Evolutionary conservation across 805 yeast species (phyloP).

Genomic region (Brettanomyces bruxellensis): DNA sequence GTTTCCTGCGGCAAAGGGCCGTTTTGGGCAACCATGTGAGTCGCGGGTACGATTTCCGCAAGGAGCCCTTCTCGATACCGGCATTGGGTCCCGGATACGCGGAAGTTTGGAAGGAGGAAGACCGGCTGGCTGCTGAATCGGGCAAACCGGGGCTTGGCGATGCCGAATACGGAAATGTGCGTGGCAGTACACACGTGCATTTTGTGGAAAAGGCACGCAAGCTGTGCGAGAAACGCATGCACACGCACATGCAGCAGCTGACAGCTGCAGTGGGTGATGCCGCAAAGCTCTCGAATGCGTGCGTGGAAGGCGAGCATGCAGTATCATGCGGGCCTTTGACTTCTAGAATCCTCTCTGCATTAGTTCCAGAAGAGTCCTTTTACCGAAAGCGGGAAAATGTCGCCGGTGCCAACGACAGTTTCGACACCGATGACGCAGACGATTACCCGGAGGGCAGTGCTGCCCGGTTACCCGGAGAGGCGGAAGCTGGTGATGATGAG

Average conservation of each 20-base stretch:
- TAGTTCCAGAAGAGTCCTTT: slow-evolving; percentile 38
- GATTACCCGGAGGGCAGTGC: slow-evolving; percentile 10
- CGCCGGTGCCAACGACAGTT: slow-evolving; percentile 6
- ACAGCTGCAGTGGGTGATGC: slow-evolving; percentile 50
- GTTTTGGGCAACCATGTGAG: slow-evolving; percentile 34
- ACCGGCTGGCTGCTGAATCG: slow-evolving; percentile 18
- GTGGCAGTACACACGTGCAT: not conserved
- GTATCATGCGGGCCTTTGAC: slow-evolving; percentile 89
- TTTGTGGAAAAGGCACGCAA: not conserved
- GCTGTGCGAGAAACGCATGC: slow-evolving; percentile 12
- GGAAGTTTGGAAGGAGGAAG: slow-evolving; percentile 84
- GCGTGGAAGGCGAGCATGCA: slow-evolving; percentile 54
- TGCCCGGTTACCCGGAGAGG: slow-evolving; percentile 21
- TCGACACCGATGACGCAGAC: not conserved
- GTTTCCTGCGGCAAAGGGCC: slow-evolving; percentile 54
- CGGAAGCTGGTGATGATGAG: too few species aligned
- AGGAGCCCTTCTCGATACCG: slow-evolving; percentile 72
- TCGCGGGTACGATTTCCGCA: slow-evolving; percentile 50
- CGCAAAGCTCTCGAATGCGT: slow-evolving; percentile 48
- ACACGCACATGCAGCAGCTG: slow-evolving; percentile 12
- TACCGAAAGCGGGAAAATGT: slow-evolving; percentile 1
- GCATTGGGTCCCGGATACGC: slow-evolving; percentile 76
- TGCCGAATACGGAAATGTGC: not conserved
- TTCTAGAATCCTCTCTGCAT: slow-evolving; percentile 73
- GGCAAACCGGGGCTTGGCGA: not conserved